Base-by-base conservation (phyloP, 257 asterid species). In the Primulina tabacum region DNA sequence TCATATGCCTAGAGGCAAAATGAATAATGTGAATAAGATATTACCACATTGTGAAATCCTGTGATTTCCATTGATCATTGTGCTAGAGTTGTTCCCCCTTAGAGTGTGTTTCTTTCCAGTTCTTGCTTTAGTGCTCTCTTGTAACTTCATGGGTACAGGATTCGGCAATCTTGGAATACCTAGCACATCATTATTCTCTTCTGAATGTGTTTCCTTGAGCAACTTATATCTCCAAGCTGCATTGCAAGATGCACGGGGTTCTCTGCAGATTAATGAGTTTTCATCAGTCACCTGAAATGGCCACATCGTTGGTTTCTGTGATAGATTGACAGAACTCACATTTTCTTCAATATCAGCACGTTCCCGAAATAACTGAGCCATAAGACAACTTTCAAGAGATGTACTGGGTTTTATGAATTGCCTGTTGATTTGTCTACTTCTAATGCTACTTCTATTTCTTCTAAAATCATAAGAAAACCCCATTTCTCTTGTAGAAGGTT, bases 371-470 rank as follows among this genome's bases (percentile, higher is more conserved):
- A 88, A 77, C 84, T 92, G 96, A 69, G 97, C 95, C 87, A 90
- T 75, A 72, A 92, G 85, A 77, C 97, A 87, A 78, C 97, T 89
- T 79, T 92, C 90, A 63, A 92, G 82, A 73, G 95, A 87, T 43
- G 83, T 86, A 65, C 60, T 75, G 60, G 94, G 96, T 60, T 81
- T 86, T 62, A 82, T 24, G 60, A 72, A 50, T 61, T 71, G 81
- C 57, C 75, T 72, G 38, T 69, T 69, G 74, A 76, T 76, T 71
- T 79, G 60, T 75, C 82, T 81, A 80, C 86, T 74, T 75, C 86
- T 86, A 76, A 87, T 82, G 69, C 81, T 71, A 73, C 82, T 80
- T 71, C 78, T 84, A 67, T 53, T 79, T 73, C 86, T 77, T 37
- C 78, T 71, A 80, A 73, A 66, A 71, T 84, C 88, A 76, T 73